phyloP scores from a whole-genome alignment of 192 early-diverging fungal species.

The Radiomyces spectabilis region DNA sequence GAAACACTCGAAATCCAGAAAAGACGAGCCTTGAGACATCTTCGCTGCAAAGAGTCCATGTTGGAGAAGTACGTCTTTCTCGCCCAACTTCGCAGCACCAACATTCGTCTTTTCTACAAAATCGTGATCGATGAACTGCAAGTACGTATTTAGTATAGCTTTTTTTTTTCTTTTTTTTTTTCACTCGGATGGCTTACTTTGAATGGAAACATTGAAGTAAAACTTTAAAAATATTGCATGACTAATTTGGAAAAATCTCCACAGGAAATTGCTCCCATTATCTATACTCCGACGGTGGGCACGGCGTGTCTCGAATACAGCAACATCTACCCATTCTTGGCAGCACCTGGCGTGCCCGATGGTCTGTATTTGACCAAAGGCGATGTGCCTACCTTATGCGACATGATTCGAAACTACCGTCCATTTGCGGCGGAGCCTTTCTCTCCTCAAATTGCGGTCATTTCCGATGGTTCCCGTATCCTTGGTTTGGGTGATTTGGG shows the following conservation, averaged over 20 bases:
- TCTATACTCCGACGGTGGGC: slow-evolving; percentile 81
- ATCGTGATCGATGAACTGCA: slow-evolving; percentile 68
- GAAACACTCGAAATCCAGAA: slow-evolving; percentile 72
- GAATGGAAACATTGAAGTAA: too few relatives aligned
- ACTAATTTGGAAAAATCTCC: too few relatives aligned
- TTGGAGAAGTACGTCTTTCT: slow-evolving; percentile 87
- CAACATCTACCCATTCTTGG: slow-evolving; percentile 79
- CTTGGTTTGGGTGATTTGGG: slow-evolving; percentile 93
- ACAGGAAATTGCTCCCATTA: slow-evolving; percentile 72
- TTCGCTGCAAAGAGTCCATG: slow-evolving; percentile 60
- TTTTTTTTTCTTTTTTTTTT: slow-evolving; percentile 5
- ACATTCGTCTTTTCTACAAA: slow-evolving; percentile 79
- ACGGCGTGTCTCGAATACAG: slow-evolving; percentile 83
- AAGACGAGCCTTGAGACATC: slow-evolving; percentile 62
- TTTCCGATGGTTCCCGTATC: slow-evolving; percentile 92
- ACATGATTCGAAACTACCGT: slow-evolving; percentile 76
- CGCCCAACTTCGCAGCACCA: slow-evolving; percentile 72
- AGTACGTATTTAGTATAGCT: too few relatives aligned
- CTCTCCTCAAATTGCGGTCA: slow-evolving; percentile 80
- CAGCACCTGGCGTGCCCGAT: slow-evolving; percentile 63
- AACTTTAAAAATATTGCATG: too few relatives aligned
- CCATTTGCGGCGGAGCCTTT: slow-evolving; percentile 37
- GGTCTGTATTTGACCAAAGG: slow-evolving; percentile 84
- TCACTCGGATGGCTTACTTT: too few relatives aligned
- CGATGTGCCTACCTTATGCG: slow-evolving; percentile 66